Percentiles rank a stretch among this genome's conserved stretches.
Conservation (phyloP, 768 basidiomycete species). For the Leccinellum rugosiceps region DNA sequence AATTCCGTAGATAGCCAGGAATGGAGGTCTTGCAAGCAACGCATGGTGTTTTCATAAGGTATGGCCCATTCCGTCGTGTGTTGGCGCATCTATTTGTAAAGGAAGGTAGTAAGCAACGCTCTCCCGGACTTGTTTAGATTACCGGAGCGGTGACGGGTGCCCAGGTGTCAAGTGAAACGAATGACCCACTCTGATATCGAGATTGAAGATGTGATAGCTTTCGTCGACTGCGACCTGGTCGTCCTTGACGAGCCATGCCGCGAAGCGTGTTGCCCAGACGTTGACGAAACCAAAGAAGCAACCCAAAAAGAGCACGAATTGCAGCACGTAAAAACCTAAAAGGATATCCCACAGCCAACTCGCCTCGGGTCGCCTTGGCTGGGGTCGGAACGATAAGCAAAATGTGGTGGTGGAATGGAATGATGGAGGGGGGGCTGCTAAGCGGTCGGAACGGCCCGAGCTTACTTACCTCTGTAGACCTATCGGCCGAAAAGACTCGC, state of each 20-base stretch:
- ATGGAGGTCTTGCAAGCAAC: slow-evolving; percentile 69
- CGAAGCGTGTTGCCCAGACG: slow-evolving; percentile 57
- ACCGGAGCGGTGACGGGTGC: background rate
- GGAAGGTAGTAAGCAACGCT: background rate
- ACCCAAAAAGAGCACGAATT: slow-evolving; percentile 78
- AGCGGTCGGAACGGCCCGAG: slow-evolving; percentile 11
- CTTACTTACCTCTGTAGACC: slow-evolving; percentile 69
- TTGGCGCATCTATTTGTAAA: slow-evolving; percentile 59
- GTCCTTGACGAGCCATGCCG: slow-evolving; percentile 62
- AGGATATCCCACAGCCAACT: slow-evolving; percentile 71
- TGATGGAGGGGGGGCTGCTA: slow-evolving; percentile 5
- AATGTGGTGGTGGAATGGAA: background rate
- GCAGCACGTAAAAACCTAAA: slow-evolving; percentile 77
- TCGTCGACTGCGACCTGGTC: slow-evolving; percentile 66
- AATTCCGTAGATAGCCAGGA: slow-evolving; percentile 69
- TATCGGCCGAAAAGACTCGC: slow-evolving; percentile 68
- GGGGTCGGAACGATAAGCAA: slow-evolving; percentile 2
- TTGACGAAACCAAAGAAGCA: slow-evolving; percentile 64
- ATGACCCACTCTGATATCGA: slow-evolving; percentile 83
- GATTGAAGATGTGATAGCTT: slow-evolving; percentile 82
- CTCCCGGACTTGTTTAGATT: slow-evolving; percentile 6
- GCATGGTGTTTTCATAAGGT: slow-evolving; percentile 61
- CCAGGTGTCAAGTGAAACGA: background rate
- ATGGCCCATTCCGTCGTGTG: slow-evolving; percentile 96
- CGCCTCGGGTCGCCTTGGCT: slow-evolving; percentile 51